phyloP scores from a whole-genome alignment of 2,329 filamentous ascomycete genomes.

The Aspergillus ochraceus region DNA sequence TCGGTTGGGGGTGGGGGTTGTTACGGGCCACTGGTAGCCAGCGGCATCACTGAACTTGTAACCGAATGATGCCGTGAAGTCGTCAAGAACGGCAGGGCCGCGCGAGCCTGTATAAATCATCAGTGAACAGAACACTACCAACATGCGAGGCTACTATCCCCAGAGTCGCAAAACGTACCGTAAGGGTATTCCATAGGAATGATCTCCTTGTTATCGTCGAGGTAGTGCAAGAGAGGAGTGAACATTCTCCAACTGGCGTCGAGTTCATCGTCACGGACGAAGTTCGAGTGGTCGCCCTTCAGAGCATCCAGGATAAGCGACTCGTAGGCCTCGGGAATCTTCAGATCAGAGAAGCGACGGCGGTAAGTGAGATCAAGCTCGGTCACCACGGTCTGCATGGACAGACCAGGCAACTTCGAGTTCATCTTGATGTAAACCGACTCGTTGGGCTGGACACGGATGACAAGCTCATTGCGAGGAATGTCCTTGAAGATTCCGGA shows the following conservation, averaged over 20 bases:
- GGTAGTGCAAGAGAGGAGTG: slow-evolving; percentile 93
- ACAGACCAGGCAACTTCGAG: slow-evolving; percentile 95
- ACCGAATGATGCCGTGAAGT: slow-evolving; percentile 96
- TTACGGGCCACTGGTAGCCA: slow-evolving; percentile 92
- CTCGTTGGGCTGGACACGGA: slow-evolving; percentile 99
- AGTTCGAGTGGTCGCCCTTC: slow-evolving; percentile 99
- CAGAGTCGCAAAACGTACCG: slow-evolving; percentile 60
- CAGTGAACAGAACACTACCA: slow-evolving; percentile 3
- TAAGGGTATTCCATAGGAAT: slow-evolving; percentile 99
- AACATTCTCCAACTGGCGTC: slow-evolving; percentile 99
- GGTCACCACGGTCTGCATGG: slow-evolving; percentile 98
- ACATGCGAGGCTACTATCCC: neutral
- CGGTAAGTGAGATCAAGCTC: slow-evolving; percentile 98
- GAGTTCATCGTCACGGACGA: slow-evolving; percentile 93
- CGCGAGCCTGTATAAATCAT: slow-evolving; percentile 70
- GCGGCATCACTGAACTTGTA: slow-evolving; percentile 98
- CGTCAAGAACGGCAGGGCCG: slow-evolving; percentile 91
- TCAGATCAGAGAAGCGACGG: slow-evolving; percentile 96
- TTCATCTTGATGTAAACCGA: slow-evolving; percentile 99
- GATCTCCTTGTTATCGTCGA: slow-evolving; percentile 99
- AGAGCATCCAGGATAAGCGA: slow-evolving; percentile 94
- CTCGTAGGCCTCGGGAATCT: slow-evolving; percentile 99
- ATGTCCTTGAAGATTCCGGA: slow-evolving; percentile 99
- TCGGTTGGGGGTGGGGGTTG: slow-evolving; percentile 74
- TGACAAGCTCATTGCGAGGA: slow-evolving; percentile 97